Evolutionary conservation across 2,329 filamentous ascomycete species (phyloP), one percentile per base, ranked within the genome.

Genomic region (Phoma sp.): DNA sequence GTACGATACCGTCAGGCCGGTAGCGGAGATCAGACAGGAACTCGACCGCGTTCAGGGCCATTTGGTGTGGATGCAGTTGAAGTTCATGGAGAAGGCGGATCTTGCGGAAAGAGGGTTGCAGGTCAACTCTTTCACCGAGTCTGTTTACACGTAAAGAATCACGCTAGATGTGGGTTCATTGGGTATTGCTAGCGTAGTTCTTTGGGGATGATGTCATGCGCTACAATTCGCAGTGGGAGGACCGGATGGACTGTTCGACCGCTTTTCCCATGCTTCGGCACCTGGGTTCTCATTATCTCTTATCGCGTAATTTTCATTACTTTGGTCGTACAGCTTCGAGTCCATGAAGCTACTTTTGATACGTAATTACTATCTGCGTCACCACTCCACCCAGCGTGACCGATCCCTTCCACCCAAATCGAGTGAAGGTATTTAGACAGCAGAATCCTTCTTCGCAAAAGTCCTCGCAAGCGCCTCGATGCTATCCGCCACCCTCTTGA

Each of bases 11-110:
- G 91, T 89, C 75, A 54, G 64, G 7, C 65, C 69, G 0, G 84
- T 87, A 0, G 81, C 87, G 22, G 88, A 96, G 51, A 86, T 95
- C 6, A 84, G 90, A 15, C 74, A 82, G 62, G 92, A 94, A 74
- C 79, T 98, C 44, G 87, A 92, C 66, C 82, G 88, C 69, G 86
- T 98, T 63, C 88, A 87, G 77, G 94, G 94, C 0, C 94, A 98
- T 78, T 75, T 98, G 36, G 94, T 98, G 6, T 96, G 91, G 91
- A 94, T 96, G 88, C 92, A 92, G n/a, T 75, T 98, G 68, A 85
- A 92, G 40, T 98, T 96, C 72, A 76, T 98, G 70, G 82, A 85
- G 67, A 87, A 96, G 61, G 92, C 88, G 0, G 84, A 91, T 66
- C 96, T 98, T 92, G 93, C 93, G 0, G 93, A 97, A 78, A 85